Evolutionary conservation across 768 basidiomycete species (phyloP), one percentile per base, ranked within the genome.

Genomic region (Lactarius pseudohatsudake): DNA sequence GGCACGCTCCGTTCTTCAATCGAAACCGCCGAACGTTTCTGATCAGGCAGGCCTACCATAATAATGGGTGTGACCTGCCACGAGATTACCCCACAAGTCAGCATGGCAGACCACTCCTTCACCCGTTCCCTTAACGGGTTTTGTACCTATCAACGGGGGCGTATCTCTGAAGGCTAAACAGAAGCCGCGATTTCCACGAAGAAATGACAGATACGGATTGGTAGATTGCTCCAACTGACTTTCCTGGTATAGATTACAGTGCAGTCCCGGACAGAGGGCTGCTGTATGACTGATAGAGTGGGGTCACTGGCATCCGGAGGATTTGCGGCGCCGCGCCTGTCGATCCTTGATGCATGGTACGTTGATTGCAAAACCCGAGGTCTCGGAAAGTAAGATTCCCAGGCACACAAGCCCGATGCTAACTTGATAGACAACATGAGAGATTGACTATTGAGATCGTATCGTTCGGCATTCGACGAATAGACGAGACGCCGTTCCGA

Each of bases 391-490:
- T 55, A n/a, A 32, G 26, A 26, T 41, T 57, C n/a, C 59, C 64
- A 58, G 34, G 34, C 56, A 61, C 54, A 32, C 22, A 41, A 56
- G 38, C 16, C 36, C 9, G 43, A 54, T 41, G 28, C 54, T 41
- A 28, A 18, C 59, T 43, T 43, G 30, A 59, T 55, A 43, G 59
- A 34, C 36, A 36, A 45, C 34, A 34, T 11, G 30, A 43, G 53
- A 63, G 66, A 67, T 67, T 63, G 66, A 55, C 62, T 59, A 59
- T 59, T 53, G 36, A 57, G 53, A 59, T 64, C 64, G 58, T 43
- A 28, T 34, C 47, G 36, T 67, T 63, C 57, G 61, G 65, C 65
- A 62, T 62, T 62, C 47, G 16, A 66, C 65, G 64, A 47, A 61
- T 36, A 18, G 34, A 57, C 43, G 16, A 66, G 60, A 61, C 58